A percentile compares a stretch with the other conserved stretches of the same genome.
Conservation (phyloP, 768 basidiomycete species). For the Boletus huronensis region DNA sequence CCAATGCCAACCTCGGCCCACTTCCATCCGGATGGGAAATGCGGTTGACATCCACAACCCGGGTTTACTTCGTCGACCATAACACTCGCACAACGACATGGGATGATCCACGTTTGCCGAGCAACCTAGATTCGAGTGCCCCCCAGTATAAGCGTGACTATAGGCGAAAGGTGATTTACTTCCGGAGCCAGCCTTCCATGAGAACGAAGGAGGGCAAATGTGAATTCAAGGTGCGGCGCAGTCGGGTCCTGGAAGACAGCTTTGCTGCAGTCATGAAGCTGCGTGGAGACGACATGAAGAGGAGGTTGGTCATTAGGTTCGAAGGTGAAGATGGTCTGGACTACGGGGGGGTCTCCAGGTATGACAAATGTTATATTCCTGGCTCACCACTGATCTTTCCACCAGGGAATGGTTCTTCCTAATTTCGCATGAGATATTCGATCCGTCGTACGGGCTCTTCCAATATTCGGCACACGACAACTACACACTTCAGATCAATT, state of each 20-base stretch:
- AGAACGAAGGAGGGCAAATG: conserved; percentile 75
- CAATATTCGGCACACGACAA: conserved; percentile 80
- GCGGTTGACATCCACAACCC: conserved; percentile 78
- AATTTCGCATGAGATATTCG: conserved; percentile 78
- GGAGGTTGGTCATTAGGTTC: conserved; percentile 68
- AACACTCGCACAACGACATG: conserved; percentile 86
- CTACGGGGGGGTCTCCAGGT: conserved; percentile 76
- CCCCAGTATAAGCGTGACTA: conserved; percentile 98
- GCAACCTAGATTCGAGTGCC: conserved; percentile 77
- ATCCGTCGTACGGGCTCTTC: conserved; percentile 78
- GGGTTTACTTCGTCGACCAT: conserved; percentile 93
- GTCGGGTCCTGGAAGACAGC: conserved; percentile 81
- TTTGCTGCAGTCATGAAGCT: conserved; percentile 82
- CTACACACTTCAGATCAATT: conserved; percentile 79
- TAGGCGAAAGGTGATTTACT: conserved; percentile 87
- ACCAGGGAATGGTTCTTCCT: conserved; percentile 84
- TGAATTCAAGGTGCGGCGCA: conserved; percentile 79
- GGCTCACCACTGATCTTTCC: conserved; percentile 1
- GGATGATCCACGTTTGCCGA: conserved; percentile 89
- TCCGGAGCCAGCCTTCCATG: conserved; percentile 87
- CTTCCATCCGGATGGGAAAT: conserved; percentile 95
- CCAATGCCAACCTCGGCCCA: conserved; percentile 67
- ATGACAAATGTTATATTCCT: conserved; percentile 11
- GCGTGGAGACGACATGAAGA: conserved; percentile 66
- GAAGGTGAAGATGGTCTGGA: conserved; percentile 80